phyloP scores from a whole-genome alignment of 805 yeast species.

The Cyberlindnera japonica region DNA sequence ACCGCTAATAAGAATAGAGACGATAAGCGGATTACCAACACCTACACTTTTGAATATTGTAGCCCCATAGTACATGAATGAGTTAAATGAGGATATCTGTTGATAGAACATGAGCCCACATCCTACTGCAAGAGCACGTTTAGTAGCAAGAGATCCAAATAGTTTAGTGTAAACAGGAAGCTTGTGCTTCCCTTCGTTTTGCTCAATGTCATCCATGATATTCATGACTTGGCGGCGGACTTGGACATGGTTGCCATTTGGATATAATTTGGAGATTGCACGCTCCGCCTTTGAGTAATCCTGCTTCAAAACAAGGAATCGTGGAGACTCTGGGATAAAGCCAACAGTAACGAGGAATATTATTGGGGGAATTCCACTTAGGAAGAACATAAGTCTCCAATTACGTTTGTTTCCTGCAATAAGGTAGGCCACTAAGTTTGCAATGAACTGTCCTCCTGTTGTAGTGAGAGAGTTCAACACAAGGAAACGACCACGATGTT shows the following conservation, averaged over 20 bases:
- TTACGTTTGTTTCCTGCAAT: slow-evolving; percentile 27
- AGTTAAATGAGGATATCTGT: slow-evolving; percentile 60
- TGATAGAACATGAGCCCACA: slow-evolving; percentile 53
- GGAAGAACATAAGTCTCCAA: slow-evolving; percentile 40
- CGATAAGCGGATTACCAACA: slow-evolving; percentile 48
- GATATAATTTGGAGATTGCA: slow-evolving; percentile 42
- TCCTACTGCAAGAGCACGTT: slow-evolving; percentile 42
- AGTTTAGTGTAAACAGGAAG: slow-evolving; percentile 8
- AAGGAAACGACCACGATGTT: slow-evolving; percentile 35
- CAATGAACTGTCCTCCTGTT: slow-evolving; percentile 49
- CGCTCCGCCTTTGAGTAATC: slow-evolving; percentile 35
- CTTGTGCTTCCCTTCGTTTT: slow-evolving; percentile 7
- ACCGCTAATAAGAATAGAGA: slow-evolving; percentile 51
- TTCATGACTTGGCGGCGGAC: slow-evolving; percentile 43
- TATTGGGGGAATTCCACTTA: slow-evolving; percentile 41
- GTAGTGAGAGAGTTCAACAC: slow-evolving; percentile 40
- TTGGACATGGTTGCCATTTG: slow-evolving; percentile 40
- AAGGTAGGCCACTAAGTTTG: slow-evolving; percentile 37
- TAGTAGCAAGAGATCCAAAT: slow-evolving; percentile 28
- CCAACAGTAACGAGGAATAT: slow-evolving; percentile 34
- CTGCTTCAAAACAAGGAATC: slow-evolving; percentile 37
- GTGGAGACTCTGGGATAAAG: slow-evolving; percentile 50
- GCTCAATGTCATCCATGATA: slow-evolving; percentile 40
- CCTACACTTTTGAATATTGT: slow-evolving; percentile 52
- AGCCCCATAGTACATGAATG: slow-evolving; percentile 60